Percentiles rank a stretch among this genome's conserved stretches.
Conservation (phyloP, 441 rosid genomes). For the Croton setiger region DNA sequence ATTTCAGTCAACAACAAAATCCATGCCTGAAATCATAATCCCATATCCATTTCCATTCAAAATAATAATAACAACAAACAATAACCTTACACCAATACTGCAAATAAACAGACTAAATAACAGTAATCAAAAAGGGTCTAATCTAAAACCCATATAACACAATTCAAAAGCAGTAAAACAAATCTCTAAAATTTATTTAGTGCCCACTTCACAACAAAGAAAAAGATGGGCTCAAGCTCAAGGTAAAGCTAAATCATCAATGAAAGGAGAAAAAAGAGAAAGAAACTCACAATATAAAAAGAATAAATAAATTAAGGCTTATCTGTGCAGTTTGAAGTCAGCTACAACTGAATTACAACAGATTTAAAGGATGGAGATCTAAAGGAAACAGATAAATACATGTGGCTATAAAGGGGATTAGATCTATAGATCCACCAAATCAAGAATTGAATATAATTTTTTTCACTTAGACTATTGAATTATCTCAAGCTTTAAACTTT, state of each 20-base stretch:
- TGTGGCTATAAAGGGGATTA: conserved; percentile 29
- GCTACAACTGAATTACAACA: conserved; percentile 34
- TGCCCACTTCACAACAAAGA: background rate
- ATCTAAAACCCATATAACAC: conserved; percentile 26
- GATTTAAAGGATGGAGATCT: conserved; percentile 50
- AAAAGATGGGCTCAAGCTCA: background rate
- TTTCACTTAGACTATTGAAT: conserved; percentile 14
- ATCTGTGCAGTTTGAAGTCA: conserved; percentile 19
- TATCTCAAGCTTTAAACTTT: background rate
- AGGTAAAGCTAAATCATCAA: background rate
- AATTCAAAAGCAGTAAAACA: conserved; percentile 11
- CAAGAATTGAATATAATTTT: conserved; percentile 12
- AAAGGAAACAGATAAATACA: conserved; percentile 38
- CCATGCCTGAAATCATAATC: conserved; percentile 13
- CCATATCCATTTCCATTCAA: conserved; percentile 18
- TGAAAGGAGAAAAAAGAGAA: background rate
- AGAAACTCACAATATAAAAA: conserved; percentile 33
- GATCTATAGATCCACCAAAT: conserved; percentile 53
- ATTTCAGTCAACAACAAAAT: conserved; percentile 6
- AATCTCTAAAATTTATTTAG: background rate
- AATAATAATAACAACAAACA: conserved; percentile 9
- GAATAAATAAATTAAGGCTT: conserved; percentile 4
- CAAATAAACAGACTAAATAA: conserved; percentile 2
- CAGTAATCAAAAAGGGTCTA: conserved; percentile 25
- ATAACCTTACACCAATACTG: background rate